Evolutionary conservation across 2,329 filamentous ascomycete species (phyloP).

Genomic region (Onygenales sp.): DNA sequence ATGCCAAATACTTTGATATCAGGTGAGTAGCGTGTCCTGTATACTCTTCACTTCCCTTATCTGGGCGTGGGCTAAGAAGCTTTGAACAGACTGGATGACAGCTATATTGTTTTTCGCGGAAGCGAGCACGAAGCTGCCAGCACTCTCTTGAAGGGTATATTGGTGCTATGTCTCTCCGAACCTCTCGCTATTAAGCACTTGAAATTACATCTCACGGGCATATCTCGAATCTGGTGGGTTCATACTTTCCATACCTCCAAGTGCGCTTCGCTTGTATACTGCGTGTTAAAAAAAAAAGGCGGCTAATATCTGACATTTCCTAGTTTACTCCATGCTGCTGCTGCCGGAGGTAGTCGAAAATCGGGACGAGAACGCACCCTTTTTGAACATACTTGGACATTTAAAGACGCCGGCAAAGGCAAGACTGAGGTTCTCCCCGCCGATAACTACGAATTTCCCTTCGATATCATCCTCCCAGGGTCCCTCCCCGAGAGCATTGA

Average conservation of each 20-base stretch:
- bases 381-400: constrained; percentile 62
- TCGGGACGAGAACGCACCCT: constrained; percentile 41
- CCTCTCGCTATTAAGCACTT: constrained; percentile 64
- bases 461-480: constrained; percentile 64
- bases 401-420: constrained; percentile 44
- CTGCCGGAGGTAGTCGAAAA: constrained; percentile 27
- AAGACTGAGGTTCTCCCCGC: constrained; percentile 51
- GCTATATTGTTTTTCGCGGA: constrained; percentile 71
- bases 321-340: constrained; percentile 20
- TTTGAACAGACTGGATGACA: constrained; percentile 57
- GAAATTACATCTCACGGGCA: constrained; percentile 60
- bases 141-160: constrained; percentile 61
- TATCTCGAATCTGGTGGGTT: constrained; percentile 58
- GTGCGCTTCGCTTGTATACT: background rate
- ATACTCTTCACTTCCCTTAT: background rate
- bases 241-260: background rate
- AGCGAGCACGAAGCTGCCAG: constrained; percentile 65
- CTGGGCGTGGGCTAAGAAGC: background rate
- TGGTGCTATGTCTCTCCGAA: constrained; percentile 64
- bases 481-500: constrained; percentile 74
- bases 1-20: constrained; percentile 42
- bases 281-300: constrained; percentile 9
- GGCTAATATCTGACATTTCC: constrained; percentile 20
- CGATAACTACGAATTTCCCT: constrained; percentile 78
- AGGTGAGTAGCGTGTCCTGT: constrained; percentile 19